These are phyloP conservation scores for Rhodosporidiobolus sp. DNA, from an alignment of 768 basidiomycete genomes.

Conservation along the genomic window DNA sequence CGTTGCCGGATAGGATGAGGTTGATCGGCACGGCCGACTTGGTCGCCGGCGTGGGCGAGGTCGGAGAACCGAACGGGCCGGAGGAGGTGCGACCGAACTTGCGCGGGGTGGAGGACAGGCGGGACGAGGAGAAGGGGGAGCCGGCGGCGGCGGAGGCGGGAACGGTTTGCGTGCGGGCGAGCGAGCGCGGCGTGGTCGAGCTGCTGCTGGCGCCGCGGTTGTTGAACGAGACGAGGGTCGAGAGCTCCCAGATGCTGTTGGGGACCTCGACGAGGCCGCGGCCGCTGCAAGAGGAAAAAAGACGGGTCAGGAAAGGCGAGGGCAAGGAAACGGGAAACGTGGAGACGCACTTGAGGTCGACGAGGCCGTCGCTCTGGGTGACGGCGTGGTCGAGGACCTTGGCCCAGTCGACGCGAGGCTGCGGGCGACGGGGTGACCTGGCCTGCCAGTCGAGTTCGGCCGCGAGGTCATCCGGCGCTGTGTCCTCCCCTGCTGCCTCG, in stretches of 20 bases:
- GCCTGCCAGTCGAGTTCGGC: background rate
- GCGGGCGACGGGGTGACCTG: background rate
- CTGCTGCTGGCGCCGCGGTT: background rate
- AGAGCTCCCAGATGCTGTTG: slow-evolving; percentile 22
- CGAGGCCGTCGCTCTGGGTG: background rate
- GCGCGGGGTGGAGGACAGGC: background rate
- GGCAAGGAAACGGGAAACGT: too few relatives aligned
- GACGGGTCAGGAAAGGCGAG: too few relatives aligned
- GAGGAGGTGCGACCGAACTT: background rate
- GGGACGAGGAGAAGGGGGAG: too few relatives aligned
- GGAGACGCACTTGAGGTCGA: slow-evolving; percentile 16
- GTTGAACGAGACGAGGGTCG: slow-evolving; percentile 2
- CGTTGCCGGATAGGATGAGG: slow-evolving; percentile 33
- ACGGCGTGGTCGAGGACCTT: slow-evolving; percentile 13
- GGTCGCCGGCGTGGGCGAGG: background rate
- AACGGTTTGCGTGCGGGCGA: slow-evolving; percentile 1
- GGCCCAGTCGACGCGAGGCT: background rate
- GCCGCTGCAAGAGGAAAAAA: background rate
- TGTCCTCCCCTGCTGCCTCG: background rate
- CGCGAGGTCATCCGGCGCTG: background rate
- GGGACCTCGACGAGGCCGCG: slow-evolving; percentile 9
- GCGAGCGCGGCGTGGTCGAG: background rate
- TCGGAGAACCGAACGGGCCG: slow-evolving; percentile 3
- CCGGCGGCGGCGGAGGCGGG: background rate
- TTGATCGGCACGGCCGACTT: slow-evolving; percentile 14